These are phyloP conservation scores for Alternaria triticina DNA, from an alignment of 2,329 filamentous ascomycete species.

Conservation along the genomic window DNA sequence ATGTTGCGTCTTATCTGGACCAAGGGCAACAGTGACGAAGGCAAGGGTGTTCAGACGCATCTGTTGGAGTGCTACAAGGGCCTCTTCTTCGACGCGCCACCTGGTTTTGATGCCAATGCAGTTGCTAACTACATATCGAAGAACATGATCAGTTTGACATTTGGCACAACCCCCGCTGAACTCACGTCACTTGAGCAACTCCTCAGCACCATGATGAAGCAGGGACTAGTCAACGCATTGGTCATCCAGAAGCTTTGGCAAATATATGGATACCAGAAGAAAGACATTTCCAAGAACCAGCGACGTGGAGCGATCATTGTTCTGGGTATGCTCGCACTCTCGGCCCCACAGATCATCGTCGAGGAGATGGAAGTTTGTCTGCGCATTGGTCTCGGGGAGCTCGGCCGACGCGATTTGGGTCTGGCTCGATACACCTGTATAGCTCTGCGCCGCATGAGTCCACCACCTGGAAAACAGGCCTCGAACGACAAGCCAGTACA, in stretches of 20 bases:
- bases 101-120: constrained; percentile 85
- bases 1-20: constrained; percentile 99
- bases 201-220: constrained; percentile 96
- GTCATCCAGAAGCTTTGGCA: constrained; percentile 96
- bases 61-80: constrained; percentile 96
- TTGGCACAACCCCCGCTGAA: constrained; percentile 92
- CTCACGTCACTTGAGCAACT: constrained; percentile 94
- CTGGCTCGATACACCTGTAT: constrained; percentile 96
- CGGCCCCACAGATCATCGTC: constrained; percentile 89
- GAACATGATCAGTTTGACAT: constrained; percentile 99
- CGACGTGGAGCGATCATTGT: constrained; percentile 94
- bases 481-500: constrained; percentile 59
- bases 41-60: constrained; percentile 95
- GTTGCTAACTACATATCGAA: constrained; percentile 93
- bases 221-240: constrained; percentile 80
- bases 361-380: constrained; percentile 96
- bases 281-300: constrained; percentile 88
- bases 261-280: constrained; percentile 90
- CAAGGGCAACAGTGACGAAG: constrained; percentile 98
- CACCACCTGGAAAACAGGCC: constrained; percentile 70
- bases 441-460: constrained; percentile 88
- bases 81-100: constrained; percentile 94
- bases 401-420: constrained; percentile 82
- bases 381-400: constrained; percentile 80
- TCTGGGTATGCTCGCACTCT: constrained; percentile 92